Evolutionary conservation across 768 basidiomycete genomes (phyloP).

Genomic region (Chalciporus piperatus): DNA sequence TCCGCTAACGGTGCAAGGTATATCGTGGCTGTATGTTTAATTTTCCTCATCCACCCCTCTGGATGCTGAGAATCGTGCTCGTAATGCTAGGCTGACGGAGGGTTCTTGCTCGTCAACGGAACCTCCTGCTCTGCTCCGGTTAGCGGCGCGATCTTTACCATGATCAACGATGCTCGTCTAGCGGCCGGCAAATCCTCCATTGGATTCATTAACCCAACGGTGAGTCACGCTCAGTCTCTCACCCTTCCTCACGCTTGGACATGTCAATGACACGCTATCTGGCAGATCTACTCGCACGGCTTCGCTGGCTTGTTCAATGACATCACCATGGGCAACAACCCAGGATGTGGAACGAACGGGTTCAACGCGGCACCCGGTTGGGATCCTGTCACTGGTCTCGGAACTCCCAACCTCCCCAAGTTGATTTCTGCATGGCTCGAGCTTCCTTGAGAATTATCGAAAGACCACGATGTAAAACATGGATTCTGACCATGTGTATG

Average conservation of each 20-base stretch:
- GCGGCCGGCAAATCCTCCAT: constrained; percentile 31
- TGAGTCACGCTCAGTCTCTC: constrained; percentile 38
- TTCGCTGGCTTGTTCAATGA: constrained; percentile 20
- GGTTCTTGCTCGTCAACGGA: constrained; percentile 32
- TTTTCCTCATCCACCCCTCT: not conserved
- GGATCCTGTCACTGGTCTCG: constrained; percentile 37
- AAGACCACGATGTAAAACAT: not conserved
- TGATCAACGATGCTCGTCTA: constrained; percentile 38
- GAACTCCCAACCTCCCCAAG: constrained; percentile 46
- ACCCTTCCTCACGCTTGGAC: not conserved
- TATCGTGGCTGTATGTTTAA: constrained; percentile 16
- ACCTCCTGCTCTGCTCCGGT: constrained; percentile 35
- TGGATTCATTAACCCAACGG: constrained; percentile 45
- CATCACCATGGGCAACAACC: constrained; percentile 21
- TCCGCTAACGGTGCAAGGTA: constrained; percentile 36
- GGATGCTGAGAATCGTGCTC: not conserved
- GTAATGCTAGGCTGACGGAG: constrained; percentile 31
- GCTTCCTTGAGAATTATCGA: constrained; percentile 31
- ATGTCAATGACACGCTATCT: not conserved
- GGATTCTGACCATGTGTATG: not conserved
- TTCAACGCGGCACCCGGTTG: constrained; percentile 24
- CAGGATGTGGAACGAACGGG: constrained; percentile 28
- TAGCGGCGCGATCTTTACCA: constrained; percentile 31
- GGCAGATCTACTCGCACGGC: constrained; percentile 16
- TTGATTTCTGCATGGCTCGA: constrained; percentile 42